These are phyloP conservation scores for Wickerhamomyces chambardii DNA, from an alignment of 805 yeast species.

Conservation along the genomic window DNA sequence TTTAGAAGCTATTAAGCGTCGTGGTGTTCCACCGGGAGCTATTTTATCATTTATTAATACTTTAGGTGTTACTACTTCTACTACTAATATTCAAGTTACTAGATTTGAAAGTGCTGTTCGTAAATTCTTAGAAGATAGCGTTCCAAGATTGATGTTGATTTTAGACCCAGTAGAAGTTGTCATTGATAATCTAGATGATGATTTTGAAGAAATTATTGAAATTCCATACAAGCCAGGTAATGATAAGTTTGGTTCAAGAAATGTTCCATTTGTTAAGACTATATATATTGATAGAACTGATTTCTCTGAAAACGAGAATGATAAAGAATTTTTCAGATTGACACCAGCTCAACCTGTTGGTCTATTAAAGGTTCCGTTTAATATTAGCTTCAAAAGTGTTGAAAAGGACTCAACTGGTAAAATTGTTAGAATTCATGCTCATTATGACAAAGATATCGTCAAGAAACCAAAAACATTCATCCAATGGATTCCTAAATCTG, in stretches of 20 bases:
- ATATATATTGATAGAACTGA: constrained; percentile 86
- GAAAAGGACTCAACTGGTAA: constrained; percentile 56
- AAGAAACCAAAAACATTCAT: constrained; percentile 84
- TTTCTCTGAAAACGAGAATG: constrained; percentile 53
- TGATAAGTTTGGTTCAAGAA: constrained; percentile 66
- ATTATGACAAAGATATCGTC: constrained; percentile 59
- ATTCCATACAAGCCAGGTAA: constrained; percentile 90
- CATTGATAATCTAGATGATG: constrained; percentile 73
- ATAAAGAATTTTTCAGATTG: constrained; percentile 78
- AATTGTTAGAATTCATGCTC: constrained; percentile 63
- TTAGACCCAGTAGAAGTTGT: constrained; percentile 80
- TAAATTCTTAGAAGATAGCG: constrained; percentile 76
- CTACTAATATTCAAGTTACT: constrained; percentile 82
- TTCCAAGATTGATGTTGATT: constrained; percentile 93
- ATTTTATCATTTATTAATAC: constrained; percentile 88
- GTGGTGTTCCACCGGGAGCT: constrained; percentile 99
- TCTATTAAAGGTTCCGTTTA: constrained; percentile 81
- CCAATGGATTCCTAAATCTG: constrained; percentile 87
- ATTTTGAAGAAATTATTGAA: constrained; percentile 56
- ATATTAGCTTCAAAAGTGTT: constrained; percentile 59
- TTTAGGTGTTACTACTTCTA: constrained; percentile 92
- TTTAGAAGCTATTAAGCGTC: constrained; percentile 86
- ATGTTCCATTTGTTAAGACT: constrained; percentile 65
- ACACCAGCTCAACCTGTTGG: constrained; percentile 96
- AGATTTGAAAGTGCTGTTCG: constrained; percentile 90